Evolutionary conservation across 129 eudicot species (phyloP), one percentile per base, ranked within the genome.

Genomic region (Helianthus tuberosus): DNA sequence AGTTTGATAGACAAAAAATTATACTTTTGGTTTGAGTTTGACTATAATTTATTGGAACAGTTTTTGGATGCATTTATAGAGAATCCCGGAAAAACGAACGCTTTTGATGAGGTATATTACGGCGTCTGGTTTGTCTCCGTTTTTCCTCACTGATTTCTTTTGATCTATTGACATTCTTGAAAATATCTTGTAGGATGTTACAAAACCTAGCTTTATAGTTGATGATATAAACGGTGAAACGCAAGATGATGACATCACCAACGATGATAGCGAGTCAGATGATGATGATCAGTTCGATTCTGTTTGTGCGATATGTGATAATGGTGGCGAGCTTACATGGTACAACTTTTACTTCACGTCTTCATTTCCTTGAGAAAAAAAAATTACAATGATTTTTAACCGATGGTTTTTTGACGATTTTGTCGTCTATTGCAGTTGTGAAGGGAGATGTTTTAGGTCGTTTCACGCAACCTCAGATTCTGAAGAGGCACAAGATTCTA

Each of bases 251-350:
- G 81, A 75, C 77, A 63, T 69, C 36, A 41, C 67, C 27, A 5
- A 15, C 74, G 90, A 76, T 46, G 90, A 82, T 72, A 83, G 80
- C 14, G 87, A 72, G 23, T 83, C 85, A 11, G 89, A 75, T 75
- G 96, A 84, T 11, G 86, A 76, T 48, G 92, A 86, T 32, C 64
- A 54, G 66, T 84, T 80, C 64, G 97, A 91, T 55, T 77, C 85
- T 46, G 96, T 93, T 65, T 93, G 96, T 84, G 89, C 89, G 44
- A 86, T 93, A 54, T 93, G 98, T 69, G 98, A 93, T 66, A 79
- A 93, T 60, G 98, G 98, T 11, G 98, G 98, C 50, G 3, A 0
- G 0, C 73, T 93, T 77, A 69, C 72, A 11, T 74, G 91, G 98
- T 89, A 79, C 25, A 82, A 75, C 46, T 75, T 11, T 52, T 83